Evolutionary conservation across 495 filamentous ascomycete genomes (phyloP).

Genomic region (Elasticomyces elasticus): DNA sequence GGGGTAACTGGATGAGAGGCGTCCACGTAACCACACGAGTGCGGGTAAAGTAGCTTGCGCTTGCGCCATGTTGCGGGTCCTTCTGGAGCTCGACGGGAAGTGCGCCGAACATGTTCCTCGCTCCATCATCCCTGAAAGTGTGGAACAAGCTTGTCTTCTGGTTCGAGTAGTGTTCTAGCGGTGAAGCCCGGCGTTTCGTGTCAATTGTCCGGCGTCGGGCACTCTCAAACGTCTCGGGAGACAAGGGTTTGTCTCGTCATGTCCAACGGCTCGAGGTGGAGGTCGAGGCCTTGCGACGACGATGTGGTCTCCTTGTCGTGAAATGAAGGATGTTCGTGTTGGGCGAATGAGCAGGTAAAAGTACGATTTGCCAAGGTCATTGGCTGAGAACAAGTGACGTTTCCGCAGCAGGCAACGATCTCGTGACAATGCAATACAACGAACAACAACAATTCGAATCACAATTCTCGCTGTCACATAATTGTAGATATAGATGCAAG

Average conservation of each 20-base stretch:
- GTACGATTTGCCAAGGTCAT: not conserved
- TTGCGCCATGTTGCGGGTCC: not conserved
- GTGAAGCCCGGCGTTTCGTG: constrained; percentile 12
- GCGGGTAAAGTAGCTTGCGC: not conserved
- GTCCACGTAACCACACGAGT: not conserved
- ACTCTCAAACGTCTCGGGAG: no score
- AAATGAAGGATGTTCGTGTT: not conserved
- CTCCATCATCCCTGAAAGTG: not conserved
- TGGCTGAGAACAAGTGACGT: not conserved
- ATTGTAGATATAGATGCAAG: no score
- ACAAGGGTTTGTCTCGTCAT: no score
- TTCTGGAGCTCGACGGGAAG: not conserved
- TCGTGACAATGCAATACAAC: not conserved
- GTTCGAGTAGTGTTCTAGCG: constrained; percentile 4
- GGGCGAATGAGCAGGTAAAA: not conserved
- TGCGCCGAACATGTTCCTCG: constrained; percentile 13
- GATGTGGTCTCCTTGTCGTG: not conserved
- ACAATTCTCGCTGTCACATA: no score
- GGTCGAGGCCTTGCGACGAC: not conserved
- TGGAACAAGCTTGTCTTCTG: not conserved
- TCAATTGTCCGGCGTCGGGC: not conserved
- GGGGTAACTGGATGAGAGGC: constrained; percentile 4
- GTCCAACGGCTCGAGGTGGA: no score
- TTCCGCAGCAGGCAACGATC: not conserved
- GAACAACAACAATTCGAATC: not conserved